A percentile compares a stretch with the other conserved stretches of the same genome.
phyloP scores from a whole-genome alignment of 2,329 filamentous ascomycete species.

The Lachnellula occidentalis region DNA sequence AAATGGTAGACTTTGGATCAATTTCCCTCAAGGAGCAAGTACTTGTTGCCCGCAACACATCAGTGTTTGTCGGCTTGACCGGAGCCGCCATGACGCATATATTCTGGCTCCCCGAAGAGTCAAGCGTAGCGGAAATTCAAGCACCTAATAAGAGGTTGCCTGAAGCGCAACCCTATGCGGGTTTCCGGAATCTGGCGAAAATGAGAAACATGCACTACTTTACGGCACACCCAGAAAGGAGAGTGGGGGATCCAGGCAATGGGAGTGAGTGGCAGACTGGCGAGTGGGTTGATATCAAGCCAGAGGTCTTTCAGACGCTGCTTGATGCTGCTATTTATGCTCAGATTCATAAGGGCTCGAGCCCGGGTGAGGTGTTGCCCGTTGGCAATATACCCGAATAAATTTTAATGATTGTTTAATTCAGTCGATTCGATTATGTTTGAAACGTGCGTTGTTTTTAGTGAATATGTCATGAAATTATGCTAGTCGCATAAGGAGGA shows the following conservation, averaged over 20 bases:
- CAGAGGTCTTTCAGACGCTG: constrained; percentile 16
- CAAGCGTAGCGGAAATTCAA: constrained; percentile 17
- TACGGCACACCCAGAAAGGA: constrained; percentile 5
- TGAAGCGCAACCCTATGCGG: background rate
- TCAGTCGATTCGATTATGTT: too few relatives aligned
- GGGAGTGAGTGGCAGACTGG: constrained; percentile 16
- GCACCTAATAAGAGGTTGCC: constrained; percentile 3
- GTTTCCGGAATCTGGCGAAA: constrained; percentile 12
- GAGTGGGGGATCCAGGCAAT: background rate
- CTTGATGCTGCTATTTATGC: constrained; percentile 16
- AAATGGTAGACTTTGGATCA: constrained; percentile 18
- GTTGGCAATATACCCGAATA: too few relatives aligned
- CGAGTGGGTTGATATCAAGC: constrained; percentile 18
- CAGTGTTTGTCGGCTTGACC: constrained; percentile 24
- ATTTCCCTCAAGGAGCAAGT: constrained; percentile 22
- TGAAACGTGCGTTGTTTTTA: too few relatives aligned
- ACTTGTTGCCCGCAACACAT: constrained; percentile 14
- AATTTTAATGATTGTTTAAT: too few relatives aligned
- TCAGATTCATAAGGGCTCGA: constrained; percentile 9
- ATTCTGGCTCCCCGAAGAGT: constrained; percentile 22
- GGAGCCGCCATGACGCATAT: constrained; percentile 26
- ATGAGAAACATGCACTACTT: constrained; percentile 11
- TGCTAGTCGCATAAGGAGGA: too few relatives aligned
- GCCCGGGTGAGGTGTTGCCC: constrained; percentile 1
- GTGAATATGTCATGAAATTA: too few relatives aligned